Base-by-base conservation (phyloP, 179 eudicot genomes). In the Silene vulgaris region DNA sequence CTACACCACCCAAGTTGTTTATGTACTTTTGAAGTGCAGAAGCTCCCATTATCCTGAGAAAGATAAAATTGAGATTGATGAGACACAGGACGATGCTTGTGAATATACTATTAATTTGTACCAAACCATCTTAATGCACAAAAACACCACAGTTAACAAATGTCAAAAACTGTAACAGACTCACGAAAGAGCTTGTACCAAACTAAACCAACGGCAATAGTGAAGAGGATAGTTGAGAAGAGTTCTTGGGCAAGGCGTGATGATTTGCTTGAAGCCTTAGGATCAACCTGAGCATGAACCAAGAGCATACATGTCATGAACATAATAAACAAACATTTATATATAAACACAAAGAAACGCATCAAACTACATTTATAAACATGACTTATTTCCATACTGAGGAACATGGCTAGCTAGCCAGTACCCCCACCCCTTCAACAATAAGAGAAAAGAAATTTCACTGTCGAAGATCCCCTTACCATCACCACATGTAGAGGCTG, bases 401-500 rank as follows among this genome's bases (percentile, higher is more conserved):
- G 17, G 14, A 68, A 68, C 26, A 19, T 32, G 20, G 11, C 8
- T 30, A 65, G 4, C 69, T 65, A 14, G 45, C 20, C 2, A 17
- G 40, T 21, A 14, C 35, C 66, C 66, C 16, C 20, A 21, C 45
- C 69, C 69, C 12, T 1, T 4, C 8, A 16, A 5, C 16, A 32
- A n/a, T n/a, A 37, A 21, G 1, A 28, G 20, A 37, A 20, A 19
- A 72, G 8, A 19, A 21, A 80, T 23, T 7, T 9, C 20, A 40
- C 26, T 59, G n/a, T 13, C 11, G 13, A 28, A 35, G 56, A 78
- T 50, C 73, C 71, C 69, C 91, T 84, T 85, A 95, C 97, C 99
- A 95, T 89, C 82, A 95, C 78, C 69, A 95, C 99, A 87, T 95
- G 99, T 81, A 95, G 89, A 59, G 99, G 97, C 84, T 90, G 97